These are phyloP conservation scores for Diaporthe nobilis DNA, from an alignment of 2,329 filamentous ascomycete genomes.

Conservation along the genomic window DNA sequence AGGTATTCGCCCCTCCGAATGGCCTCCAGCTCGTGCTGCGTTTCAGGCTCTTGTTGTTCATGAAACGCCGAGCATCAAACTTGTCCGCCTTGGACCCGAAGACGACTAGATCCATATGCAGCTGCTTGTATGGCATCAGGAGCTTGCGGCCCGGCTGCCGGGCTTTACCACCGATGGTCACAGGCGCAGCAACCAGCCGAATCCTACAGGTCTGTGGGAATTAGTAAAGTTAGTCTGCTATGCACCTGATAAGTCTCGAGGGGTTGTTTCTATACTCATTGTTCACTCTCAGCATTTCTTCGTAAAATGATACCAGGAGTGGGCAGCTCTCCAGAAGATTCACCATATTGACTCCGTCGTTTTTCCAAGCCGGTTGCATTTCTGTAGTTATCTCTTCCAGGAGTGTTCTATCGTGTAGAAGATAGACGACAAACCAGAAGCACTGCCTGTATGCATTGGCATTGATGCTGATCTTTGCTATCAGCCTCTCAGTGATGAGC, in stretches of 20 bases:
- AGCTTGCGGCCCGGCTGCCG: slow-evolving; percentile 19
- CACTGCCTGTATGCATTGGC: slow-evolving; percentile 13
- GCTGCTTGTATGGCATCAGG: slow-evolving; percentile 23
- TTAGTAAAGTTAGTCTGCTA: background rate
- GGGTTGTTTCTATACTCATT: background rate
- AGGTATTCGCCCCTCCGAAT: slow-evolving; percentile 12
- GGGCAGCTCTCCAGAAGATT: slow-evolving; percentile 10
- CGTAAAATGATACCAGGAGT: slow-evolving; percentile 13
- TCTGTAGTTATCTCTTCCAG: slow-evolving; percentile 1
- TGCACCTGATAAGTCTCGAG: background rate
- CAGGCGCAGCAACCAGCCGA: background rate
- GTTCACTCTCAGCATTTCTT: slow-evolving; percentile 10
- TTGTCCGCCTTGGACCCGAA: slow-evolving; percentile 2
- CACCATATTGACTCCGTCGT: background rate
- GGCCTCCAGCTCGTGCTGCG: slow-evolving; percentile 35
- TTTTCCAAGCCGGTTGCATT: slow-evolving; percentile 18
- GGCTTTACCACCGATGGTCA: background rate
- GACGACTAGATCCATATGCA: slow-evolving; percentile 8
- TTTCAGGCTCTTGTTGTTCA: background rate
- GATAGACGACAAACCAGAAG: slow-evolving; percentile 29
- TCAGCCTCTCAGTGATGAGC: background rate
- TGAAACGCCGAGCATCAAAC: slow-evolving; percentile 12
- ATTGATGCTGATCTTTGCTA: background rate
- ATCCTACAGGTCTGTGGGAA: background rate
- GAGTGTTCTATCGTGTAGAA: slow-evolving; percentile 4